Evolutionary conservation across 352 stramenopile genomes (phyloP), one percentile per base, ranked within the genome.

Genomic region (Phytophthora palmivora): DNA sequence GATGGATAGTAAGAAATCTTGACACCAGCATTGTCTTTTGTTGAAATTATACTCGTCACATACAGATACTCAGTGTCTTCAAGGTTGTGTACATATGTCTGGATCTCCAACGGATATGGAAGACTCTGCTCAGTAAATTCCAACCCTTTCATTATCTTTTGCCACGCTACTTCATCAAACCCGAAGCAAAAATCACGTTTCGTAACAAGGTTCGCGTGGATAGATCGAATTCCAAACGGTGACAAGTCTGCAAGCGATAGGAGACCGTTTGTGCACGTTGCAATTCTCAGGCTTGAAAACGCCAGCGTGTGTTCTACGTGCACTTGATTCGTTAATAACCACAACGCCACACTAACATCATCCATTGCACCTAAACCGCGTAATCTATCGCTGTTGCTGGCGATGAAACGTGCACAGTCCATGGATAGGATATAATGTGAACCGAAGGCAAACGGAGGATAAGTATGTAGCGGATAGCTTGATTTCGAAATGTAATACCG

Each of bases 311-410:
- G 66, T 16, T 70, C 30, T 7, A 79, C 62, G 22, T 73, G 72
- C 15, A 92, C 78, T 55, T 88, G 74, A 9, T 80, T 72, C 2
- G 44, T 55, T n/a, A 87, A 53, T 46, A 89, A 34, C 83, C 83
- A 92, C 12, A 87, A 32, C 2, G 77, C 76, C 21, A 92, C 55
- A 11, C 72, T 84, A 4, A 84, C 69, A 60, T 91, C 83, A 19
- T 92, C 83, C 12, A 91, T 56, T 0, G 44, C 43, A 1, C 66
- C 69, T 2, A 88, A 26, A 12, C 58, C 68, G 9, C 50, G 60
- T 18, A 79, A 53, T 11, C 28, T 49, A 32, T 45, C 43, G 2
- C 37, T 22, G 38, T 87, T 87, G 18, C 59, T 61, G 11, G 57
- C 69, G 36, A 87, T 83, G 10, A 80, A 87, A 14, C 63, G 37